Base-by-base conservation (phyloP, 805 yeast species). In the Teunomyces atbi region DNA sequence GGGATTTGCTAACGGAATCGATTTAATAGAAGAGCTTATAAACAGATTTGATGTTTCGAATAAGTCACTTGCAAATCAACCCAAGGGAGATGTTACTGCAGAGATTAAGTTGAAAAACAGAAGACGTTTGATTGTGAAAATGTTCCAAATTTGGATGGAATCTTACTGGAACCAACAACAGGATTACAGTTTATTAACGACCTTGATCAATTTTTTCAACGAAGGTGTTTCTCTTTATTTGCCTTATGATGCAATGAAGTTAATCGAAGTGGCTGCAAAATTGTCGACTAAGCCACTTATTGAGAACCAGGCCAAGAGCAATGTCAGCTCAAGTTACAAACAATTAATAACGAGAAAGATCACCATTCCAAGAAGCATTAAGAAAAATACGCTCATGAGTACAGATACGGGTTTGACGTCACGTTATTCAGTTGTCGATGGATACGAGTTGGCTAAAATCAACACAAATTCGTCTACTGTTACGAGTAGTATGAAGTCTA, bases 141-240 rank as follows among this genome's bases (percentile, higher is more conserved):
- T 85, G 62, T 79, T 90, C 59, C 86, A 82, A 61, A 70, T 80
- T 29, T 92, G 99, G 99, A 68, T 92, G 63, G 96, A 89, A 63
- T 84, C 94, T 43, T 90, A 86, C 61, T 92, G 97, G 97, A 80
- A 83, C 51, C 79, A 78, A 41, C 73, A 76, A 36, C 45, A 65
- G 5, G 96, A 90, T 61, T 78, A 77, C 50, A 66, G 64, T 20
- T 69, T 83, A 33, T 66, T 90, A 39, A 81, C 94, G 10, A 84
- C 89, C 0, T 67, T 89, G 57, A 76, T 86, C 38, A 86, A 86
- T 57, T 86, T 89, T 59, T 83, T 88, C 58, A 87, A 86, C 61
- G 96, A 87, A 63, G 89, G 83, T 11, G 73, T 83, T n/a, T 71
- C 79, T n/a, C 58, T 62, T 10, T 71, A 62, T 47, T 66, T 86